Base-by-base conservation (phyloP, 768 basidiomycete genomes). In the Serendipita sp. region DNA sequence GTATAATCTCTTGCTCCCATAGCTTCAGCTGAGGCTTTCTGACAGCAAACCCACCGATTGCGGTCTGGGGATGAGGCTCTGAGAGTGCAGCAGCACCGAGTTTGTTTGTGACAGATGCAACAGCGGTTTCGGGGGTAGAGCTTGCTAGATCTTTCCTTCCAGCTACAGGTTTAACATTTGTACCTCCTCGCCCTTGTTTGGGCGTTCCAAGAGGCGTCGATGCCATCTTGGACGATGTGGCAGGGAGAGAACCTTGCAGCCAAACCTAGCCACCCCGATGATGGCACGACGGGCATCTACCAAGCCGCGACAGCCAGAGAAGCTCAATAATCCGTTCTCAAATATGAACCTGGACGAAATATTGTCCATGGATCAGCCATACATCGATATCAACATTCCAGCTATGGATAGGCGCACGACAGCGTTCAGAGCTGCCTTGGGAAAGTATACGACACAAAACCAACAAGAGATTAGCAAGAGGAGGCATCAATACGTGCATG, bases 1-100 rank as follows among this genome's bases (percentile, higher is more conserved):
- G 86, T 51, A 96, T 71, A 41, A 96, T 77, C 69, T 91, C 86
- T 68, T 80, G 81, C 75, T 99, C 93, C 91, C 92, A 92, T 18
- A 85, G 74, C 72, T 89, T 78, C 60, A 85, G 66, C 28, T 65
- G 41, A 2, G 67, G 68, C 45, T 71, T 60, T 8, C 36, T 28
- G 56, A 60, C 10, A 10, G 56, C 11, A 8, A 4, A 30, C 18
- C 56, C 56, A 8, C 8, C 18, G 56, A 35, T n/a, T 3, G 69
- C 67, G 18, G 44, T 48, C 38, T 48, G 68, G 30, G 2, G 15
- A 58, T n/a, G 60, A 7, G 48, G 48, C 69, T 70, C 60, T 36
- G 56, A 60, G 28, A 60, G 56, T 10, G 28, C 18, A 10, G 18
- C 35, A n/a, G 56, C 56, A n/a, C 56, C 56, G 35, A 60, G 56